Evolutionary conservation across 2,329 filamentous ascomycete genomes (phyloP).

Genomic region (Fusarium hainanense): DNA sequence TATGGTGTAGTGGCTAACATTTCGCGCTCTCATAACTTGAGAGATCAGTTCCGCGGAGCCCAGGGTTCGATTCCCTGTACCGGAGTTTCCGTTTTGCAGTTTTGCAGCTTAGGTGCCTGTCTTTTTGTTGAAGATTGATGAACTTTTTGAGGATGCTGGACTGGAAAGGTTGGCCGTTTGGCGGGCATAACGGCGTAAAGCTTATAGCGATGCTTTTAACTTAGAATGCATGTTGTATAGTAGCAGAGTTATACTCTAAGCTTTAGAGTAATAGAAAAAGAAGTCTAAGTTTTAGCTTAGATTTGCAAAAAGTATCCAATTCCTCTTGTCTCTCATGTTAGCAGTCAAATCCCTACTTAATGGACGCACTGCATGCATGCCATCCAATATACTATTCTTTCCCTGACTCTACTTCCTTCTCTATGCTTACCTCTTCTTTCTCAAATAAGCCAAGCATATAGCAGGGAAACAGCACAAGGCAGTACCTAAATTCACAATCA

Average conservation of each 20-base stretch:
- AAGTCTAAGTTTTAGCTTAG: background rate
- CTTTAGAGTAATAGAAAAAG: background rate
- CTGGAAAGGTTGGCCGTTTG: background rate
- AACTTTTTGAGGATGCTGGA: background rate
- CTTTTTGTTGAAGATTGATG: background rate
- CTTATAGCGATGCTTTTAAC: background rate
- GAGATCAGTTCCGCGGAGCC: conserved; percentile 39
- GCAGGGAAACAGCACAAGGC: background rate
- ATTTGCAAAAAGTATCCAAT: background rate
- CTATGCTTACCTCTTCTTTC: background rate
- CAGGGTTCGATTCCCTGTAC: conserved; percentile 45
- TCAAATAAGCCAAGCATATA: background rate
- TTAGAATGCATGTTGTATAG: background rate
- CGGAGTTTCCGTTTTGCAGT: conserved; percentile 23
- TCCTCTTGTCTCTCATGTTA: background rate
- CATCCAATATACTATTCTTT: background rate
- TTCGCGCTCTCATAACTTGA: conserved; percentile 47
- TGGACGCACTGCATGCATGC: background rate
- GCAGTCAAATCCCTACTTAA: background rate
- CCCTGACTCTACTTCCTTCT: background rate
- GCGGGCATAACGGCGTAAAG: background rate
- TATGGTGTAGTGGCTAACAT: conserved; percentile 51
- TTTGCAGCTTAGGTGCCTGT: background rate
- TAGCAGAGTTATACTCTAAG: background rate
- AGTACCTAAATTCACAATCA: too few relatives aligned